These are phyloP conservation scores for Prosopis cineraria DNA, from an alignment of 306 rosid genomes.

Conservation along the genomic window DNA sequence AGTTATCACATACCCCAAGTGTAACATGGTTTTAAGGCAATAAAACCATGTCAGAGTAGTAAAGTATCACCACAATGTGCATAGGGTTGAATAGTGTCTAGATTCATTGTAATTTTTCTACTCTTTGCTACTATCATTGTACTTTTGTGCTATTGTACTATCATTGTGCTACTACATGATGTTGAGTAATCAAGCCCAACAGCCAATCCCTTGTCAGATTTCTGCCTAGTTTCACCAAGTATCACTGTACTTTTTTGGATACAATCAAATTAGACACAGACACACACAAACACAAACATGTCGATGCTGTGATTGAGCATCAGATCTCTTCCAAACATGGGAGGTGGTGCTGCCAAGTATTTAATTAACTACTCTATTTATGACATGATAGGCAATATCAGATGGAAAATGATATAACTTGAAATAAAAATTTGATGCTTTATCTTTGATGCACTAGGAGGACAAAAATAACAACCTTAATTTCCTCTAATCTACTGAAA, in stretches of 20 bases:
- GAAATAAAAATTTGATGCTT: background rate
- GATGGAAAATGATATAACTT: background rate
- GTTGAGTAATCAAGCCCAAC: background rate
- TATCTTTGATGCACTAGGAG: constrained; percentile 5
- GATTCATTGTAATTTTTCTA: too few relatives aligned
- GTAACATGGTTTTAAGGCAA: background rate
- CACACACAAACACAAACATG: too few relatives aligned
- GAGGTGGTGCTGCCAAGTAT: background rate
- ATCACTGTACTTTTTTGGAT: too few relatives aligned
- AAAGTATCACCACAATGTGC: background rate
- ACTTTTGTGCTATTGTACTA: background rate
- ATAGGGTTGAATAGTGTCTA: background rate
- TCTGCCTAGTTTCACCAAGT: background rate
- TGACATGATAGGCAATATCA: background rate
- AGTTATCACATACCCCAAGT: background rate
- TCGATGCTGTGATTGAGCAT: too few relatives aligned
- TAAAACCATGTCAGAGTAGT: background rate
- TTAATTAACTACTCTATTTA: background rate
- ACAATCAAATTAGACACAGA: too few relatives aligned
- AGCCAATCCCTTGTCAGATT: background rate
- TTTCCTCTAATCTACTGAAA: constrained; percentile 69
- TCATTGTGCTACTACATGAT: too few relatives aligned
- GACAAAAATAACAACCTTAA: constrained; percentile 61
- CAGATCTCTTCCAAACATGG: too few relatives aligned
- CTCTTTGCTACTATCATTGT: background rate